Evolutionary conservation across 106 monocot genomes (phyloP), one percentile per base, ranked within the genome.

Genomic region (Amphibolis antarctica): DNA sequence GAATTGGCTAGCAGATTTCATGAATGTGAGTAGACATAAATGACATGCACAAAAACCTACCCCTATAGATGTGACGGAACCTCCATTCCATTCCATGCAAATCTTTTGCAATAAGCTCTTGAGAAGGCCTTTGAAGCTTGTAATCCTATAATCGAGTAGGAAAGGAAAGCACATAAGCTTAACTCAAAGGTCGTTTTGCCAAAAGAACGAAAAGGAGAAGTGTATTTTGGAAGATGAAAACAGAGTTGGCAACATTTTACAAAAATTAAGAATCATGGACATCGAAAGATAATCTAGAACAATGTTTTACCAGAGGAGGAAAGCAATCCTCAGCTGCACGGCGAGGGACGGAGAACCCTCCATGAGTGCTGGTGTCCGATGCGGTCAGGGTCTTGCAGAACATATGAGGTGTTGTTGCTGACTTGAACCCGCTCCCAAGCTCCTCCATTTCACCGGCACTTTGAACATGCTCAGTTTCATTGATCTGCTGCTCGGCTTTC

Each of bases 301-400:
- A 36, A 4, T 36, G 36, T 36, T 36, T 46, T 66, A 79, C 79
- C 69, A 79, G 66, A 1, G 74, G 70, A 65, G 74, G 74, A 42
- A 79, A 79, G 51, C 73, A 74, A 30, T 79, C 74, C 65, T 79
- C 79, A 1, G 79, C 79, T 64, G 79, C 79, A 36, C 79, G 64
- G 17, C 79, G 86, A 52, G 94, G 94, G 30, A 96, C 94, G 52
- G 89, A 96, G 76, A 96, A 96, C 14, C 89, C 94, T 15, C 79
- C 79, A 54, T 79, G 79, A 5, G 79, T 79, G 65, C 79, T 79
- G 2, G 79, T 79, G 30, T 78, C 78, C 13, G 73, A 73, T 6
- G 78, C 78, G 25, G 78, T 78, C 20, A 78, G 78, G 20, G 79
- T 79, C 69, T 79, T 79, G 65, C 79, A 79, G 74, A 79, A 79